Conservation (phyloP, 148 eudicot genomes). For the Camellia granthamiana region DNA sequence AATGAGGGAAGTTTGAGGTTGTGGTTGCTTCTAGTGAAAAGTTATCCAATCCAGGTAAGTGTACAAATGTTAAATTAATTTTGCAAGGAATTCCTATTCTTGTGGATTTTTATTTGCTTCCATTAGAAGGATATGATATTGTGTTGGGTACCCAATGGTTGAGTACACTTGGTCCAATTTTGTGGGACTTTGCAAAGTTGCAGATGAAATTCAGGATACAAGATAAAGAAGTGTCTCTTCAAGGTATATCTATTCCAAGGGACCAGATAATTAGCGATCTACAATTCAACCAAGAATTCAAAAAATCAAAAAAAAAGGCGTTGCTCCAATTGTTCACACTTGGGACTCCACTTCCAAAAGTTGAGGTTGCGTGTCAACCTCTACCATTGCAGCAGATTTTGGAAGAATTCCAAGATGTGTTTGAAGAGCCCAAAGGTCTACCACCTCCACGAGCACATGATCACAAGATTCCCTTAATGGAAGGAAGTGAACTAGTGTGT, state of each 20-base stretch:
- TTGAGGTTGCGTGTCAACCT: not conserved
- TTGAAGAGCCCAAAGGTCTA: not conserved
- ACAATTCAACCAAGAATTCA: not conserved
- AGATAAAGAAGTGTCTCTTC: not conserved
- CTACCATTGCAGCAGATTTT: not conserved
- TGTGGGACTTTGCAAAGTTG: not conserved
- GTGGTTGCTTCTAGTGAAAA: conserved; percentile 15
- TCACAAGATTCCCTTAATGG: not conserved
- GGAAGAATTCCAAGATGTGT: not conserved
- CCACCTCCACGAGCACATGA: not conserved
- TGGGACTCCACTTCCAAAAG: no score
- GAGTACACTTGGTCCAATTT: not conserved
- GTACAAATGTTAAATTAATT: not conserved
- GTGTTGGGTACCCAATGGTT: conserved; percentile 2
- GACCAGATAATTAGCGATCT: not conserved
- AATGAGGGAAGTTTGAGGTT: not conserved
- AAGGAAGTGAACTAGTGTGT: not conserved
- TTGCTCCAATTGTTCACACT: no score
- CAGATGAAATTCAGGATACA: not conserved
- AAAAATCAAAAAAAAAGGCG: not conserved
- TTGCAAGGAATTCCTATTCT: not conserved
- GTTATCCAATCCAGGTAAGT: not conserved
- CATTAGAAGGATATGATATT: not conserved
- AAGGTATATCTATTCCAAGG: not conserved
- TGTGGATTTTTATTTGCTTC: not conserved